Conservation (phyloP, 176 grass and related monocot genomes). For the Calamus simplicifolius region DNA sequence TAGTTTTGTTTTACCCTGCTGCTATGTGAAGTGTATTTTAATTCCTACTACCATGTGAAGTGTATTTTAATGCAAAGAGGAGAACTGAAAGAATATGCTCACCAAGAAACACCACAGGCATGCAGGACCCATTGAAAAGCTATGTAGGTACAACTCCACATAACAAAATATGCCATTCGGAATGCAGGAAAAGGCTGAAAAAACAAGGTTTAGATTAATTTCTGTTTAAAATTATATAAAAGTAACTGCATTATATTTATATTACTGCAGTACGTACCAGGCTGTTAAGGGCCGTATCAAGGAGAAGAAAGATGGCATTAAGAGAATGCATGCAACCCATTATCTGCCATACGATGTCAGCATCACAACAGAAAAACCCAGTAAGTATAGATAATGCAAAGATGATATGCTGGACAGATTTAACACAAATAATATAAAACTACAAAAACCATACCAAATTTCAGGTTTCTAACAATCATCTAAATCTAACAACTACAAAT, state of each 20-base stretch:
- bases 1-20: too few relatives aligned
- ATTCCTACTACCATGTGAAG: neutral
- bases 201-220: constrained; percentile 1
- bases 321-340: constrained; percentile 74
- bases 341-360: constrained; percentile 29
- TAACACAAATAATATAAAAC: too few relatives aligned
- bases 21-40: too few relatives aligned
- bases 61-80: constrained; percentile 2
- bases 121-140: constrained; percentile 81
- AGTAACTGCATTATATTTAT: too few relatives aligned
- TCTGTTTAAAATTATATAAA: too few relatives aligned
- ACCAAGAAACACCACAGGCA: constrained; percentile 69
- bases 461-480: too few relatives aligned
- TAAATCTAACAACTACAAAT: too few relatives aligned
- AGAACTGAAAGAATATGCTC: constrained; percentile 7
- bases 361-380: neutral
- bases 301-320: constrained; percentile 64
- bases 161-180: constrained; percentile 70
- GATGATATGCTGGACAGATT: too few relatives aligned
- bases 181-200: constrained; percentile 90
- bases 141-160: constrained; percentile 82
- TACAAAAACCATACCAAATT: too few relatives aligned
- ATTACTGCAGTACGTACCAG: constrained; percentile 38
- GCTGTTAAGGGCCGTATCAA: constrained; percentile 70
- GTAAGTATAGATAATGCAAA: too few relatives aligned